A percentile compares a stretch with the other conserved stretches of the same genome.
Evolutionary conservation across 345 rosid genomes (phyloP).

Genomic region (Hibiscus trionum): DNA sequence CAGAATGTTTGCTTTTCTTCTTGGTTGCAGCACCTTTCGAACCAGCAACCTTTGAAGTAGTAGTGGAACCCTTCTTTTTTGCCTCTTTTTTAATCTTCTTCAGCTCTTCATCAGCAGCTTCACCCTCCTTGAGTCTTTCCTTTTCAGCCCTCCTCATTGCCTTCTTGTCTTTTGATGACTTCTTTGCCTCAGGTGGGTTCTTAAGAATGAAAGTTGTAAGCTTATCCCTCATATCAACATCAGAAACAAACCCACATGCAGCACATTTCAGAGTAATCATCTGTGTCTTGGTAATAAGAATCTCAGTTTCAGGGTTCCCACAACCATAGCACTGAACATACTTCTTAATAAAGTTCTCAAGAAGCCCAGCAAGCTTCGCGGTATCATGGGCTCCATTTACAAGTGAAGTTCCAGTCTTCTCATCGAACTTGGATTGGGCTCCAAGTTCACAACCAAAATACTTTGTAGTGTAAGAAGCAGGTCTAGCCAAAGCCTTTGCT

Average conservation of each 20-base stretch:
- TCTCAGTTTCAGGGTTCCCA: constrained; percentile 85
- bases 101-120: constrained; percentile 75
- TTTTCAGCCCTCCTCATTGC: constrained; percentile 89
- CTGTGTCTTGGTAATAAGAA: constrained; percentile 59
- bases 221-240: constrained; percentile 86
- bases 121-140: constrained; percentile 83
- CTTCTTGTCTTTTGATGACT: constrained; percentile 58
- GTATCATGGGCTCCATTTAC: constrained; percentile 91
- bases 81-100: constrained; percentile 55
- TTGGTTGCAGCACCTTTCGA: constrained; percentile 29
- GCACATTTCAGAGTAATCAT: constrained; percentile 73
- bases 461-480: constrained; percentile 72
- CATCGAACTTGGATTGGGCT: constrained; percentile 89
- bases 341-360: constrained; percentile 80
- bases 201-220: constrained; percentile 63
- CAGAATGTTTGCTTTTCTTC: constrained; percentile 48
- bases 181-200: constrained; percentile 74
- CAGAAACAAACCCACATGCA: constrained; percentile 78
- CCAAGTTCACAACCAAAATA: constrained; percentile 94
- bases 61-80: constrained; percentile 48
- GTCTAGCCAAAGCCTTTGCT: constrained; percentile 85
- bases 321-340: constrained; percentile 94
- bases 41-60: constrained; percentile 27
- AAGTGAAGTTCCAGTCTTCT: constrained; percentile 67
- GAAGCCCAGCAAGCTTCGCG: constrained; percentile 60